These are phyloP conservation scores for Fistulifera solaris DNA, from an alignment of 108 stramenopile genomes.

Conservation along the genomic window DNA sequence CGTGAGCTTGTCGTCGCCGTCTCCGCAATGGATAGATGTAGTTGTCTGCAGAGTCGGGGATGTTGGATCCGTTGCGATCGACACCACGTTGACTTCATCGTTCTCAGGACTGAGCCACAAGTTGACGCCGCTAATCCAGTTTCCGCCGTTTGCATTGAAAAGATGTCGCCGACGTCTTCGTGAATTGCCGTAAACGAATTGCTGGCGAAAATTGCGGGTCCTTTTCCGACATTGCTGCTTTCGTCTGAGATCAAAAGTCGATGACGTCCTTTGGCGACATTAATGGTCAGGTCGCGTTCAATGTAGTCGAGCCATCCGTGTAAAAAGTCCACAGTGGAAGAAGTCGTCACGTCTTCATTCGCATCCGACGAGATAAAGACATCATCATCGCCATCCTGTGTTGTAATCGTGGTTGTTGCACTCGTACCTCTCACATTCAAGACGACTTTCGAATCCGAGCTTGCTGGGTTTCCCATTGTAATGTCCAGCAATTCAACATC, in stretches of 20 bases:
- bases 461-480: slow-evolving; percentile 10
- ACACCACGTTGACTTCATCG: slow-evolving; percentile 18
- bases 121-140: slow-evolving; percentile 23
- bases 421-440: slow-evolving; percentile 27
- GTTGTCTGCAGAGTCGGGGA: slow-evolving; percentile 14
- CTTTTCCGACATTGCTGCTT: slow-evolving; percentile 11
- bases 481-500: slow-evolving; percentile 19
- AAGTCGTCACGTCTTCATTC: slow-evolving; percentile 15
- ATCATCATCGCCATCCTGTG: slow-evolving; percentile 18
- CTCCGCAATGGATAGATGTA: slow-evolving; percentile 24
- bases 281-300: slow-evolving; percentile 16
- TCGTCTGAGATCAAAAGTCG: slow-evolving; percentile 24
- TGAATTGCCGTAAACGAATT: slow-evolving; percentile 14
- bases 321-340: slow-evolving; percentile 15
- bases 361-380: slow-evolving; percentile 32
- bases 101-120: slow-evolving; percentile 22
- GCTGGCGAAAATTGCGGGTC: slow-evolving; percentile 14
- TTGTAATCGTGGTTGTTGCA: slow-evolving; percentile 20
- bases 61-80: slow-evolving; percentile 11
- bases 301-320: slow-evolving; percentile 26
- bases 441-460: slow-evolving; percentile 6
- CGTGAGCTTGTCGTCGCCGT: slow-evolving; percentile 18
- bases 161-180: slow-evolving; percentile 22
- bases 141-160: slow-evolving; percentile 15
- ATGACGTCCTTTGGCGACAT: slow-evolving; percentile 17